Evolutionary conservation across 345 rosid genomes (phyloP).

Genomic region (Eucalyptus sideroxylon): DNA sequence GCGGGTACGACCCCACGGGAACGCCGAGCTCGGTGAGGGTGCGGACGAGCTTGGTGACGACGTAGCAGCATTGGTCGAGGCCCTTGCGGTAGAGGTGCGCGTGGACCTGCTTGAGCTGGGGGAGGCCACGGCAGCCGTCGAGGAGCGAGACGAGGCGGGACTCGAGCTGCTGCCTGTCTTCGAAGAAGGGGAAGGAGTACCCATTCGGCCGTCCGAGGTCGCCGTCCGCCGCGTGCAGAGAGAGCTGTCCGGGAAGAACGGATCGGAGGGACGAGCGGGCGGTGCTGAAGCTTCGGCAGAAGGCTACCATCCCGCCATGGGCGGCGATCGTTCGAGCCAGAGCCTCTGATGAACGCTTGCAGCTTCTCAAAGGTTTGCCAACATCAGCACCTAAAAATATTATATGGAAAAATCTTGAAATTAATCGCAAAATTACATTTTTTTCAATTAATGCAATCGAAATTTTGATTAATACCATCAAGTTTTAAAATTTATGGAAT

Average conservation of each 20-base stretch:
- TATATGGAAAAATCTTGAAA: background rate
- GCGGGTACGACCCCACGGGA: constrained; percentile 44
- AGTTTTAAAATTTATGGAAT: background rate
- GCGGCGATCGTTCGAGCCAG: background rate
- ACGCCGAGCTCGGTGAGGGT: constrained; percentile 28
- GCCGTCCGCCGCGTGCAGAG: background rate
- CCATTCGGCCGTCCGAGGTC: background rate
- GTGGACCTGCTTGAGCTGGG: constrained; percentile 50
- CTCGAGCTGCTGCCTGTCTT: constrained; percentile 2
- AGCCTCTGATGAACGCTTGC: background rate
- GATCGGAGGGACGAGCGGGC: background rate
- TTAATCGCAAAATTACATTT: background rate
- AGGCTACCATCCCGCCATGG: background rate
- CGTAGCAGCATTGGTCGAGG: constrained; percentile 43
- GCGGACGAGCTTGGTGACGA: constrained; percentile 69
- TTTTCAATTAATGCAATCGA: background rate
- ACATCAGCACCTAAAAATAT: background rate
- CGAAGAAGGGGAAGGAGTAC: background rate
- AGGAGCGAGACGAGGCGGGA: constrained; percentile 35
- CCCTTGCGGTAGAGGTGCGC: constrained; percentile 27
- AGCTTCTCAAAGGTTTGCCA: background rate
- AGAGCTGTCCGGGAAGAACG: constrained; percentile 9
- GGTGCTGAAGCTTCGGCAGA: background rate
- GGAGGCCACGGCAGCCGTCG: constrained; percentile 21
- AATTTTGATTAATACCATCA: fast-evolving